These are phyloP conservation scores for Penicillium manginii DNA, from an alignment of 495 filamentous ascomycete species.

Conservation along the genomic window DNA sequence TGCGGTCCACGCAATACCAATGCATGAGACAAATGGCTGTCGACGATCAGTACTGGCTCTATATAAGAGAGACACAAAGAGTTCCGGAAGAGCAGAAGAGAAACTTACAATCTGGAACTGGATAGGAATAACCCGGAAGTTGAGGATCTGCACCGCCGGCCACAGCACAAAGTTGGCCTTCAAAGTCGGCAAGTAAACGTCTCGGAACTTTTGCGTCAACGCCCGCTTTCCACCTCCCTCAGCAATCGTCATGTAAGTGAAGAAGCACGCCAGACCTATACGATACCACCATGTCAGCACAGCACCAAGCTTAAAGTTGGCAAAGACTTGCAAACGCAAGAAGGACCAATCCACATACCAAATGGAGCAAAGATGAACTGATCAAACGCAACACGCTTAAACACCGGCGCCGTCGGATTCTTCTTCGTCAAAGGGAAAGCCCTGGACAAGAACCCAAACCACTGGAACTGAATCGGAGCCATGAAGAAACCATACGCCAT, in stretches of 20 bases:
- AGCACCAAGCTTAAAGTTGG: no score
- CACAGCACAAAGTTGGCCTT: constrained; percentile 97
- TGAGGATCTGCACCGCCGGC: constrained; percentile 95
- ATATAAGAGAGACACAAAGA: not conserved
- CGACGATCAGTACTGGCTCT: constrained; percentile 3
- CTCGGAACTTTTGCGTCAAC: constrained; percentile 81
- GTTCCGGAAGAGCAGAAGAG: constrained; percentile 20
- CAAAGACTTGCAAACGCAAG: no score
- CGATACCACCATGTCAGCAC: constrained; percentile 8
- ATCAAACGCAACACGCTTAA: constrained; percentile 91
- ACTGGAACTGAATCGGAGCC: constrained; percentile 95
- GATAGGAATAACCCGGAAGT: constrained; percentile 92
- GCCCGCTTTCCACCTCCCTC: constrained; percentile 88
- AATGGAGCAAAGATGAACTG: constrained; percentile 95
- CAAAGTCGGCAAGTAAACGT: constrained; percentile 90
- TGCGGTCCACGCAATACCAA: constrained; percentile 99
- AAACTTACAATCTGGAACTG: constrained; percentile 93
- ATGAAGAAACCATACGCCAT: constrained; percentile 96
- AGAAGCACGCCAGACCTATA: constrained; percentile 81
- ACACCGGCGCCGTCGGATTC: constrained; percentile 69
- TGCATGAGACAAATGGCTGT: constrained; percentile 93
- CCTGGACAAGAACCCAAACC: constrained; percentile 87
- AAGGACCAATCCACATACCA: constrained; percentile 51
- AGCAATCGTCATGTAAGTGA: constrained; percentile 94
- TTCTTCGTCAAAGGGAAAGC: constrained; percentile 84